phyloP scores from a whole-genome alignment of 106 monocot genomes.

The Xerophyta viscosa region DNA sequence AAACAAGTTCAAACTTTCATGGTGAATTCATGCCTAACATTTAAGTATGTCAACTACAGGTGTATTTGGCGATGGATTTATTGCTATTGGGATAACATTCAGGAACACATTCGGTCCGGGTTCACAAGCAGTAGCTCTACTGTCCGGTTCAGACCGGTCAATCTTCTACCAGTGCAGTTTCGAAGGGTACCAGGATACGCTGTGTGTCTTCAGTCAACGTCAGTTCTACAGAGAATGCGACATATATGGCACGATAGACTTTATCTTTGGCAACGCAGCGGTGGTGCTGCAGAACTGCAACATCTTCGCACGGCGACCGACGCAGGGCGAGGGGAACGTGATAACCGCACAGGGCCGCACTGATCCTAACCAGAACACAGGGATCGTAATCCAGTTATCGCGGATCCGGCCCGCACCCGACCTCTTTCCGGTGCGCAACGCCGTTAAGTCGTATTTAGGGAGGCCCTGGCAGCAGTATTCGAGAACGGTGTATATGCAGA shows the following conservation, averaged over 20 bases:
- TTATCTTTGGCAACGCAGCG: slow-evolving; percentile 89
- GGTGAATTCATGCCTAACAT: too few species aligned
- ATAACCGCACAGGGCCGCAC: slow-evolving; percentile 73
- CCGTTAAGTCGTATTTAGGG: slow-evolving; percentile 54
- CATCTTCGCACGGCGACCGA: slow-evolving; percentile 37
- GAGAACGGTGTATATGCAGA: slow-evolving; percentile 41
- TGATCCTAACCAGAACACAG: slow-evolving; percentile 76
- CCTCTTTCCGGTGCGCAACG: slow-evolving; percentile 10
- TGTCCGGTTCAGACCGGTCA: slow-evolving; percentile 62
- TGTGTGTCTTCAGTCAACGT: slow-evolving; percentile 57
- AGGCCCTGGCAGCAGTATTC: slow-evolving; percentile 82
- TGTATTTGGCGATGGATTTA: slow-evolving; percentile 62
- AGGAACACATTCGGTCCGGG: slow-evolving; percentile 60
- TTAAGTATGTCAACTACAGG: too few species aligned
- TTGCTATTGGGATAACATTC: slow-evolving; percentile 48
- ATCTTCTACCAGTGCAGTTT: slow-evolving; percentile 59
- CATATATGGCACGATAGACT: slow-evolving; percentile 77
- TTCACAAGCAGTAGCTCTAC: slow-evolving; percentile 65
- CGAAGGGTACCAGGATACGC: slow-evolving; percentile 79
- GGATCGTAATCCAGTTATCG: slow-evolving; percentile 63
- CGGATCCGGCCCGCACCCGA: slow-evolving; percentile 27
- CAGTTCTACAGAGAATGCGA: slow-evolving; percentile 85
- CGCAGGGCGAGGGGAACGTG: slow-evolving; percentile 38
- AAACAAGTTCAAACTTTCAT: too few species aligned
- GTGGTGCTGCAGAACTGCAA: slow-evolving; percentile 62